These are phyloP conservation scores for Pseudohalonectria lignicola DNA, from an alignment of 2,329 filamentous ascomycete genomes.

Conservation along the genomic window DNA sequence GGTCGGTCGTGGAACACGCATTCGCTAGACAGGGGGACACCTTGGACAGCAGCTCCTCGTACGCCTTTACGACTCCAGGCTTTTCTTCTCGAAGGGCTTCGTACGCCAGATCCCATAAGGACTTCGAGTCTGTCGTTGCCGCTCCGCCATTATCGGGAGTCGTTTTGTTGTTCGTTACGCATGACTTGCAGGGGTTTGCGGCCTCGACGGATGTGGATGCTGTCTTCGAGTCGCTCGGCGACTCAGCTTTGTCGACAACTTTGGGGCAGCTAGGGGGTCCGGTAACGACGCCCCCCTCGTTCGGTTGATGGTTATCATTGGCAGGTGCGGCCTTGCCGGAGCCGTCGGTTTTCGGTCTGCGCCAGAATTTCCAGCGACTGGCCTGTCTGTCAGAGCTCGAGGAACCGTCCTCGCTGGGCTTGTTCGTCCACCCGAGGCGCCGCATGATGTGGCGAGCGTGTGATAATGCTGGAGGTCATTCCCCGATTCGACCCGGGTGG, in stretches of 20 bases:
- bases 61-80: neutral
- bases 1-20: neutral
- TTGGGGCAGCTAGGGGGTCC: no score
- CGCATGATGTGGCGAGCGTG: no score
- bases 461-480: no score
- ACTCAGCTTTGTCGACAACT: neutral
- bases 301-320: no score
- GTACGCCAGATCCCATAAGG: conserved; percentile 5
- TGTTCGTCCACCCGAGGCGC: no score
- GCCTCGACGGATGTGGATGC: neutral
- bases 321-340: no score
- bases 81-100: conserved; percentile 4
- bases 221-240: neutral
- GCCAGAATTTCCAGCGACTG: no score
- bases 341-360: no score
- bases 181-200: neutral
- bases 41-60: conserved; percentile 3
- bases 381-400: no score
- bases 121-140: neutral
- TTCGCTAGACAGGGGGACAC: neutral
- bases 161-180: neutral
- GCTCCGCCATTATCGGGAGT: neutral
- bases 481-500: no score
- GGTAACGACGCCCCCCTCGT: no score
- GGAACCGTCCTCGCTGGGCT: no score